phyloP scores from a whole-genome alignment of 441 rosid genomes.

The Erodium texanum region DNA sequence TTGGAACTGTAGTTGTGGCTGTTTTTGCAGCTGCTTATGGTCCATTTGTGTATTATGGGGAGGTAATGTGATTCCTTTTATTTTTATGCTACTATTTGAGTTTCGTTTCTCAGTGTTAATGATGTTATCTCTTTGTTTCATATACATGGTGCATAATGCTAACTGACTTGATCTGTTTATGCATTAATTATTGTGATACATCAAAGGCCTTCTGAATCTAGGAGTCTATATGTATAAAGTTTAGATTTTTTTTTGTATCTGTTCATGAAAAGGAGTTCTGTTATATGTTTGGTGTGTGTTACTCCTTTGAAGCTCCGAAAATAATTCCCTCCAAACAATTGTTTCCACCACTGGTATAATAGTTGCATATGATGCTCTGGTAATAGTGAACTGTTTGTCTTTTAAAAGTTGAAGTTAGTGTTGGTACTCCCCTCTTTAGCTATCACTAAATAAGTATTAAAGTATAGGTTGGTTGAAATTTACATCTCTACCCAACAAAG shows the following conservation, averaged over 20 bases:
- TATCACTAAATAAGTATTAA: background rate
- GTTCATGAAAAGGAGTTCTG: background rate
- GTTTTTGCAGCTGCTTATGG: conserved; percentile 65
- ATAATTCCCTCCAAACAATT: background rate
- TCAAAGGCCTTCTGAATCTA: too few relatives aligned
- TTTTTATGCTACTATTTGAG: background rate
- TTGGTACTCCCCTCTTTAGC: background rate
- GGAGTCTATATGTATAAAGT: too few relatives aligned
- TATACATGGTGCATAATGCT: background rate
- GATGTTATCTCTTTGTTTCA: background rate
- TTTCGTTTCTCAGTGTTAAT: background rate
- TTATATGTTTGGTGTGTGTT: background rate
- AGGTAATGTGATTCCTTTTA: conserved; percentile 32
- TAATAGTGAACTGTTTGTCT: background rate
- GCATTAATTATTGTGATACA: too few relatives aligned
- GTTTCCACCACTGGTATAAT: background rate
- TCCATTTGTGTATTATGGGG: conserved; percentile 64
- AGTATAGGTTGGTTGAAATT: background rate
- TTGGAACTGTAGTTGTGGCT: conserved; percentile 57
- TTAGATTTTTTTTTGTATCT: too few relatives aligned
- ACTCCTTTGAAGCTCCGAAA: background rate
- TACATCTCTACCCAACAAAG: background rate
- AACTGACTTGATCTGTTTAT: background rate
- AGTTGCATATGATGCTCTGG: background rate
- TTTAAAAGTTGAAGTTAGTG: background rate